These are phyloP conservation scores for Epichloe glyceriae DNA, from an alignment of 2,329 filamentous ascomycete genomes.

Conservation along the genomic window DNA sequence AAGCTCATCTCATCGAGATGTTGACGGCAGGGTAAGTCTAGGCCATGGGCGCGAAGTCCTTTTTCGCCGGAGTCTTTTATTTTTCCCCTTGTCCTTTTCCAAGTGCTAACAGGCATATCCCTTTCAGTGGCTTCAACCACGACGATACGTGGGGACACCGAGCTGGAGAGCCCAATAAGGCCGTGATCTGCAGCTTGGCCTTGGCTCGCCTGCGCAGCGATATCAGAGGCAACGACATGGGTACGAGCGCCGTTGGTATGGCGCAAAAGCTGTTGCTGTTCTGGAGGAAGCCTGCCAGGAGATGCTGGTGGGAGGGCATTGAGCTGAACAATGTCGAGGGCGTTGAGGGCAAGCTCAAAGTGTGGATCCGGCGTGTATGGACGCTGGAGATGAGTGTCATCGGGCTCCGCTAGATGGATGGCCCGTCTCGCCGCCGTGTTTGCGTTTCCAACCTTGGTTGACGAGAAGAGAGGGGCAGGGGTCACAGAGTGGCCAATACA, in stretches of 20 bases:
- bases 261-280: slow-evolving; percentile 95
- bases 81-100: neutral
- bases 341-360: slow-evolving; percentile 82
- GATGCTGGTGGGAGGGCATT: slow-evolving; percentile 99
- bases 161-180: slow-evolving; percentile 95
- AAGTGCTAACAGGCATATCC: neutral
- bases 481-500: neutral
- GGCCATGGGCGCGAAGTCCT: neutral
- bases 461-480: neutral
- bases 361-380: slow-evolving; percentile 98
- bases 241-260: slow-evolving; percentile 83
- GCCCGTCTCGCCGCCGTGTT: no score
- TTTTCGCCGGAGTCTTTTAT: neutral
- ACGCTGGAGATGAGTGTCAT: slow-evolving; percentile 97
- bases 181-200: slow-evolving; percentile 92
- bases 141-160: slow-evolving; percentile 93
- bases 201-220: slow-evolving; percentile 87
- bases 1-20: slow-evolving; percentile 99
- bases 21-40: slow-evolving; percentile 78
- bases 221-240: slow-evolving; percentile 64
- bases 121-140: slow-evolving; percentile 77
- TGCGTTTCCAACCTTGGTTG: neutral
- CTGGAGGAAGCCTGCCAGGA: slow-evolving; percentile 90
- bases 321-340: slow-evolving; percentile 83
- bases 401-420: slow-evolving; percentile 49